Evolutionary conservation across 805 yeast species (phyloP), one percentile per base, ranked within the genome.

Genomic region (Nakazawaea ishiwadae): DNA sequence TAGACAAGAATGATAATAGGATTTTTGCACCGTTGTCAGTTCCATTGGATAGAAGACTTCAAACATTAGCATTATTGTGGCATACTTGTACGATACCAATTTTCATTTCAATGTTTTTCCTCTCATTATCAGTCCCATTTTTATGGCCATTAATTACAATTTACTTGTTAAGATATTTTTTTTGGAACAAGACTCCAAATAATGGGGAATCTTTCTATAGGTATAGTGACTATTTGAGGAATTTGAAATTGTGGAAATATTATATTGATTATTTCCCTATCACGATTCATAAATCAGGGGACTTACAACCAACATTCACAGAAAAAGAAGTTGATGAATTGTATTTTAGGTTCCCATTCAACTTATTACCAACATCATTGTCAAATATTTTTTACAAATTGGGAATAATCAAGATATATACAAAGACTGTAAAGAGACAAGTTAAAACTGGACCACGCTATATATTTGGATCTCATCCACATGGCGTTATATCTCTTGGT

Each of bases 401-500:
- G 8, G 31, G 37, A 3, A 15, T 39, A 31, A 24, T 42, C 27
- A 39, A 39, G 10, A 16, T 19, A 6, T 32, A 35, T 40, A 12
- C 37, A 4, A 37, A 37, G 20, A 14, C 28, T 4, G 29, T 37
- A 12, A 40, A 37, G 17, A 59, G 58, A 37, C 51, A 54, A 32
- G 61, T 68, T 1, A 53, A 71, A 37, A 62, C 77, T 3, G 91
- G 88, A 0, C 90, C 87, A 2, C 66, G 83, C 28, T 91, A 93
- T 59, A 77, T 91, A 2, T 91, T 91, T 62, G 95, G 96, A 0
- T 82, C 87, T 54, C 97, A 90, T 60, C 99, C 99, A 0, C 99
- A 93, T 59, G 99, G 99, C 0, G 90, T 91, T 12, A 89, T 90
- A 10, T 85, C 96, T 1, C 72, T 90, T 74, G 96, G 97, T 2